Evolutionary conservation across 306 rosid genomes (phyloP).

Genomic region (Sphenostylis stenocarpa): DNA sequence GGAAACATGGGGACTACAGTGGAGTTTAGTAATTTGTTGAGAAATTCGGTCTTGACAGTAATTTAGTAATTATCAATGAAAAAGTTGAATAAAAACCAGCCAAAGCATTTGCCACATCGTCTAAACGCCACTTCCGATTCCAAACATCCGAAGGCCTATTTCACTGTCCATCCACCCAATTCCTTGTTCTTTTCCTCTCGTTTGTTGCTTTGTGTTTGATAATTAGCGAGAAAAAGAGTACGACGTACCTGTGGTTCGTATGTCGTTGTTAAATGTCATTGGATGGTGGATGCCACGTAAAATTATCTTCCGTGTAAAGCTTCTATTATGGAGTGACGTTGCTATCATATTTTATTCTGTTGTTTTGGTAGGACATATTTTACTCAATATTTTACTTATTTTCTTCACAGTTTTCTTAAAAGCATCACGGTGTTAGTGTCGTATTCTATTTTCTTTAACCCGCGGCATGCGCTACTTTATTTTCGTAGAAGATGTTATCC

Average conservation of each 20-base stretch:
- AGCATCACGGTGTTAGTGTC: not conserved
- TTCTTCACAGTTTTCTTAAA: not conserved
- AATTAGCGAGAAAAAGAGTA: not conserved
- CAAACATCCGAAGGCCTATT: not conserved
- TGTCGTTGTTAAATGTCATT: slow-evolving; percentile 11
- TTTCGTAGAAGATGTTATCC: not conserved
- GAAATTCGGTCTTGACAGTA: not conserved
- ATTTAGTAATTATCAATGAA: not conserved
- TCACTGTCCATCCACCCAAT: slow-evolving; percentile 26
- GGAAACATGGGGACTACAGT: slow-evolving; percentile 30
- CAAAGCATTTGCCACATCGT: not conserved
- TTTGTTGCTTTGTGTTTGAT: slow-evolving; percentile 19
- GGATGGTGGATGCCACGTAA: slow-evolving; percentile 25
- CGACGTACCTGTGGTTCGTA: not conserved
- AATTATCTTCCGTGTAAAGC: slow-evolving; percentile 31
- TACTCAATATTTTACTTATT: not conserved
- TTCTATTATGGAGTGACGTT: not conserved
- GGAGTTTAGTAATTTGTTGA: slow-evolving; percentile 1
- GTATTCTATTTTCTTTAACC: not conserved
- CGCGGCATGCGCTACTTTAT: not conserved
- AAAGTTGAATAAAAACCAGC: not conserved
- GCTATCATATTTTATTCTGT: not conserved
- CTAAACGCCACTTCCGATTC: not conserved
- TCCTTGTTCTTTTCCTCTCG: not conserved
- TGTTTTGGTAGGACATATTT: not conserved